A percentile compares a stretch with the other conserved stretches of the same genome.
Conservation (phyloP, 2,329 filamentous ascomycete species). For the Chaetomiaceae sp. region DNA sequence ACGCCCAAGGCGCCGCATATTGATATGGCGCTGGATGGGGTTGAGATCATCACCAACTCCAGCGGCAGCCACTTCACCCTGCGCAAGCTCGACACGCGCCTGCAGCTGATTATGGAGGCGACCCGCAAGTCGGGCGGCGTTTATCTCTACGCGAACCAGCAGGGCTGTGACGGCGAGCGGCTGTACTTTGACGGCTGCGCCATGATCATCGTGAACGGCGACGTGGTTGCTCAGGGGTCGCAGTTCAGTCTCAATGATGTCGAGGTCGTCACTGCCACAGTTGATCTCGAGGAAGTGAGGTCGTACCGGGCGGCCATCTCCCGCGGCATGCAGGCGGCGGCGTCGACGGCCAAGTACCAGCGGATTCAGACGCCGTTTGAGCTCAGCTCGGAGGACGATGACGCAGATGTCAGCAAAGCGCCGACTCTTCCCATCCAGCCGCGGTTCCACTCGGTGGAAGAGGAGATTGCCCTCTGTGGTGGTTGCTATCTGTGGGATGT, state of each 20-base stretch:
- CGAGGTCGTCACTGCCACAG: conserved; percentile 61
- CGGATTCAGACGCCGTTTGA: conserved; percentile 38
- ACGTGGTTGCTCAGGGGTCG: conserved; percentile 54
- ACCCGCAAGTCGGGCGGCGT: conserved; percentile 45
- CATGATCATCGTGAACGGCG: conserved; percentile 59
- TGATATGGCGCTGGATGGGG: conserved; percentile 61
- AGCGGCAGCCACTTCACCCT: conserved; percentile 58
- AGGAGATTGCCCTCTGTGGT: conserved; percentile 61
- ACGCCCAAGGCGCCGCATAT: conserved; percentile 26
- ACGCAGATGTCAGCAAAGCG: conserved; percentile 27
- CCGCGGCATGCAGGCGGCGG: conserved; percentile 54
- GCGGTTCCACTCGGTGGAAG: conserved; percentile 55
- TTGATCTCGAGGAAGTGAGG: conserved; percentile 69
- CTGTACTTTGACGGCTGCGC: conserved; percentile 61
- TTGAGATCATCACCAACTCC: conserved; percentile 68
- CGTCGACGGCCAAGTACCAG: conserved; percentile 40
- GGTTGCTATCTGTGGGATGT: conserved; percentile 57
- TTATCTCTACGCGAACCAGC: conserved; percentile 59
- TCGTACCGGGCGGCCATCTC: conserved; percentile 53
- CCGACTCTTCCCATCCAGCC: conserved; percentile 39
- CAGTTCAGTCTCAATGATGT: conserved; percentile 64
- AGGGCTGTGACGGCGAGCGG: conserved; percentile 53
- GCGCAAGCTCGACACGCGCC: conserved; percentile 59
- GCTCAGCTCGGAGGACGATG: conserved; percentile 33
- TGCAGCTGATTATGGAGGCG: conserved; percentile 61